Evolutionary conservation across 2,329 filamentous ascomycete genomes (phyloP), one percentile per base, ranked within the genome.

Genomic region (Cercospora zeina): DNA sequence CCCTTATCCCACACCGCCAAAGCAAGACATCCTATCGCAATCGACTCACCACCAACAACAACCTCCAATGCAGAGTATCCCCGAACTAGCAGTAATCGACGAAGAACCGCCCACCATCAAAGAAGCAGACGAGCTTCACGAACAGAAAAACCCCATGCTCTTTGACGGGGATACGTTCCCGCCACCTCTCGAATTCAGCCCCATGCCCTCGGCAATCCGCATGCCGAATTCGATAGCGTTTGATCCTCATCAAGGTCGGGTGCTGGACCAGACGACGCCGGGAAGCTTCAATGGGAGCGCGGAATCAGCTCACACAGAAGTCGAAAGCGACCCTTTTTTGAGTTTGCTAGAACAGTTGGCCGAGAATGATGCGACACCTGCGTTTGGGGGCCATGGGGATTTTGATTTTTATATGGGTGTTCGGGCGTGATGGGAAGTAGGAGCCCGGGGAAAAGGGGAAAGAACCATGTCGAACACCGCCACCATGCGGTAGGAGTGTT

Each of bases 271-370:
- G 72, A 73, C 80, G 68, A 77, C 80, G 62, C 73, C 81, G 69
- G 74, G 77, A 51, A 78, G 73, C 30, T 72, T 75, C n/a, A 80
- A 77, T 61, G 76, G 76, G 11, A 68, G 69, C 53, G 69, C 73
- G 47, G 74, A 73, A n/a, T 74, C 72, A 13, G 74, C 72, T 55
- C 74, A 78, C 54, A 77, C 77, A 21, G 78, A 79, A 63, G 70
- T 72, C 19, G 90, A 93, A 67, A 92, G 90, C 69, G 91, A 95
- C 71, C 90, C 90, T 0, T 95, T 96, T 71, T 76, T 95, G 42
- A 89, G 85, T 64, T 77, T 95, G 45, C 78, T 95, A 36, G 90
- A 95, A 73, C 90, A 95, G 76, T 80, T 95, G 62, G 90, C 90
- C 0, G 90, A 95, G 75, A 92, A 91, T 70, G 90, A 93, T 75